phyloP scores from a whole-genome alignment of 2,329 filamentous ascomycete species.

The Penicillium concentricum region DNA sequence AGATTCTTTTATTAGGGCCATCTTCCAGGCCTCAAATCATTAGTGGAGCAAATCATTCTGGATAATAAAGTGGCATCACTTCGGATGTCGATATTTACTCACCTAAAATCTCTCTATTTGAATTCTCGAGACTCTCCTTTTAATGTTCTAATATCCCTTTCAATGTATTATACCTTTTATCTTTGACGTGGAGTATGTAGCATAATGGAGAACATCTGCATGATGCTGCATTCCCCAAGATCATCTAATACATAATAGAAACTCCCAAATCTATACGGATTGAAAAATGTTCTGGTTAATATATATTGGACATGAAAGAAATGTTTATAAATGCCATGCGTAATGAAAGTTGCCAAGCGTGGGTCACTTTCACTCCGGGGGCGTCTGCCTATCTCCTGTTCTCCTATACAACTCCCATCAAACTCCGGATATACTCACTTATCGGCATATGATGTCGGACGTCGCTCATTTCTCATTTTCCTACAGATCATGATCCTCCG shows the following conservation, averaged over 20 bases:
- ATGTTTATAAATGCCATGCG: too few relatives aligned
- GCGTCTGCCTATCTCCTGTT: conserved; percentile 7
- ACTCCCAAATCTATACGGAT: not conserved
- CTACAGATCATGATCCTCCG: conserved; percentile 42
- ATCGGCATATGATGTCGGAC: conserved; percentile 30
- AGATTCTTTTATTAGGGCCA: too few relatives aligned
- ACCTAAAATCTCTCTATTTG: too few relatives aligned
- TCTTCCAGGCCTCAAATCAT: too few relatives aligned
- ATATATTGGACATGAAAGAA: not conserved
- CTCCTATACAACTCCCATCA: conserved; percentile 11
- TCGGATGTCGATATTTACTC: too few relatives aligned
- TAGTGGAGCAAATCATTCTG: too few relatives aligned
- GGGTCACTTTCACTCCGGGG: conserved; percentile 8
- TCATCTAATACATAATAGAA: not conserved
- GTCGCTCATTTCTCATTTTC: conserved; percentile 30
- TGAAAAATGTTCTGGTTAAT: not conserved
- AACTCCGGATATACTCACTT: not conserved
- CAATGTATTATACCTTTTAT: too few relatives aligned
- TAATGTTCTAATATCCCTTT: too few relatives aligned
- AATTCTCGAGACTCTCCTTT: too few relatives aligned
- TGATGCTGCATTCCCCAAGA: not conserved
- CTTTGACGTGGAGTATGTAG: not conserved
- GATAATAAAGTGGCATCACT: too few relatives aligned
- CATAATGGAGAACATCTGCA: conserved; percentile 3
- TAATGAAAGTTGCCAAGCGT: conserved; percentile 11